phyloP scores from a whole-genome alignment of 2,329 filamentous ascomycete genomes.

The Calonectria pauciramosa region DNA sequence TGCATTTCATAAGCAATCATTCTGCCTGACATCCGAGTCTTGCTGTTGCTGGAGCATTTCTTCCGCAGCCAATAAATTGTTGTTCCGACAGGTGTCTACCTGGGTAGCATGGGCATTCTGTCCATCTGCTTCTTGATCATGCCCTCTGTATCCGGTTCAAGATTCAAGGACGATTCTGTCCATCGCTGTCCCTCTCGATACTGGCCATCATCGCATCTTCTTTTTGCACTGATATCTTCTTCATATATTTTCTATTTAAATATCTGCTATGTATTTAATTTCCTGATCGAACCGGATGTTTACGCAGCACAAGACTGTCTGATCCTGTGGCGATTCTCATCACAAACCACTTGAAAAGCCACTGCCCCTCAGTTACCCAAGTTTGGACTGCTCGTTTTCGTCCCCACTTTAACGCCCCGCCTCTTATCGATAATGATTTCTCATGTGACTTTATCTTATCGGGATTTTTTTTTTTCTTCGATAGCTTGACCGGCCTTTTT shows the following conservation, averaged over 20 bases:
- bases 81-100: not conserved
- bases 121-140: not conserved
- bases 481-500: conserved; percentile 37
- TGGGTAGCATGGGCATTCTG: not conserved
- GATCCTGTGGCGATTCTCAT: not conserved
- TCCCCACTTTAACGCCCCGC: conserved; percentile 13
- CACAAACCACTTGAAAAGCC: not conserved
- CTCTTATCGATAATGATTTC: conserved; percentile 44
- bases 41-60: not conserved
- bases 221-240: not conserved
- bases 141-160: not conserved
- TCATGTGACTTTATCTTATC: conserved; percentile 45
- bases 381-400: not conserved
- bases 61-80: not conserved
- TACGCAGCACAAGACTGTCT: not conserved
- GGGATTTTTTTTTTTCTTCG: conserved; percentile 47
- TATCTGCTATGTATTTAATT: not conserved
- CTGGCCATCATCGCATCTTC: not conserved
- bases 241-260: not conserved
- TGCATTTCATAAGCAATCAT: not conserved
- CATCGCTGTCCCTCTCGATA: not conserved
- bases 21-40: not conserved
- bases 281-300: not conserved
- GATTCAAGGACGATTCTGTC: not conserved
- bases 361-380: conserved; percentile 30